Evolutionary conservation across 2,329 filamentous ascomycete genomes (phyloP).

Genomic region (Aspergillus piperis): DNA sequence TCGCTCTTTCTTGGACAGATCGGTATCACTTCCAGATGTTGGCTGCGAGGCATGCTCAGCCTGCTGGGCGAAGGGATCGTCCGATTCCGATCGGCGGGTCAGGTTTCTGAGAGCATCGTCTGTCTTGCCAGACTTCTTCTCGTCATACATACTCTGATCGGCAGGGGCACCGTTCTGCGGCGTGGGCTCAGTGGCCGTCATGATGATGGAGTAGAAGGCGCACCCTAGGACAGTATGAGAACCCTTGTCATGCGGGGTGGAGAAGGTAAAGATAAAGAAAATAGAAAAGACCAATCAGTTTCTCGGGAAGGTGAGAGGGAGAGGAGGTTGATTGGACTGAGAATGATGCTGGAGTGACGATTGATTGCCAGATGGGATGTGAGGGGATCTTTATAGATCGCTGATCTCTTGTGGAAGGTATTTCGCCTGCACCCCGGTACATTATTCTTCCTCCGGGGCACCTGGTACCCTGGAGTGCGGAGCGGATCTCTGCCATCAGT

Average conservation of each 20-base stretch:
- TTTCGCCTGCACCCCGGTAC: neutral
- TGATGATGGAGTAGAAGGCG: neutral
- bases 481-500: neutral
- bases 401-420: neutral
- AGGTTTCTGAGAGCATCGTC: neutral
- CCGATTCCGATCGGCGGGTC: neutral
- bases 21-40: neutral
- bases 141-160: neutral
- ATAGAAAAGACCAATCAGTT: neutral
- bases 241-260: neutral
- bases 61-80: neutral
- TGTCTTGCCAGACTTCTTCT: neutral
- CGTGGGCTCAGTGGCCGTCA: neutral
- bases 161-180: neutral
- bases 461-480: neutral
- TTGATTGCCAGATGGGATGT: neutral
- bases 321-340: neutral
- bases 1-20: neutral
- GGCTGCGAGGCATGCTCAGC: neutral
- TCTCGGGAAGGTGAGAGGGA: too few relatives aligned
- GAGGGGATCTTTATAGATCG: neutral
- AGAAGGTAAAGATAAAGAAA: neutral
- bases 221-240: neutral
- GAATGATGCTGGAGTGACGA: slow-evolving; percentile 4
- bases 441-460: neutral